Evolutionary conservation across 106 monocot genomes (phyloP).

Genomic region (Ottelia alismoides): DNA sequence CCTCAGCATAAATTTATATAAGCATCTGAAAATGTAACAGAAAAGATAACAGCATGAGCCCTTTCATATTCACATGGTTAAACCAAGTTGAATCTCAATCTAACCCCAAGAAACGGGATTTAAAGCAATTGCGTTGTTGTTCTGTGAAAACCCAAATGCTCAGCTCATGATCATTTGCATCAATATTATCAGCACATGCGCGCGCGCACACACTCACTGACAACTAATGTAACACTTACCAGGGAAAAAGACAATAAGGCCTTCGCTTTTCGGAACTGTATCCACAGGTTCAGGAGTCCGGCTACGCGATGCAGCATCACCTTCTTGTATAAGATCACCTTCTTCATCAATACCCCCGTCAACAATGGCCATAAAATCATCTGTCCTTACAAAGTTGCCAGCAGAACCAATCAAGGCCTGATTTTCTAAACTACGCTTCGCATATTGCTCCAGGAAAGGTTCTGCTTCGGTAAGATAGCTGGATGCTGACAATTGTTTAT

Average conservation of each 20-base stretch:
- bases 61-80: no score
- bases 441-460: constrained; percentile 94
- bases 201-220: no score
- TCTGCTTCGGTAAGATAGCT: constrained; percentile 89
- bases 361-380: constrained; percentile 71
- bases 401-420: constrained; percentile 75
- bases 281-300: constrained; percentile 21
- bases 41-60: no score
- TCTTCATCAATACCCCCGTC: constrained; percentile 83
- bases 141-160: no score
- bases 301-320: constrained; percentile 17
- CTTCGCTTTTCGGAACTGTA: constrained; percentile 60
- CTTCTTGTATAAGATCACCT: constrained; percentile 70
- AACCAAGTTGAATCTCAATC: no score
- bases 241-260: constrained; percentile 95
- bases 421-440: constrained; percentile 64
- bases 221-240: constrained; percentile 57
- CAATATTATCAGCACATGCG: no score
- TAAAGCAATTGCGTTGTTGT: no score
- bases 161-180: no score
- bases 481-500: constrained; percentile 64
- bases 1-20: no score
- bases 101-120: no score
- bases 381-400: constrained; percentile 71
- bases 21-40: no score